These are phyloP conservation scores for Verticillium dahliae DNA, from an alignment of 2,329 filamentous ascomycete genomes.

Conservation along the genomic window DNA sequence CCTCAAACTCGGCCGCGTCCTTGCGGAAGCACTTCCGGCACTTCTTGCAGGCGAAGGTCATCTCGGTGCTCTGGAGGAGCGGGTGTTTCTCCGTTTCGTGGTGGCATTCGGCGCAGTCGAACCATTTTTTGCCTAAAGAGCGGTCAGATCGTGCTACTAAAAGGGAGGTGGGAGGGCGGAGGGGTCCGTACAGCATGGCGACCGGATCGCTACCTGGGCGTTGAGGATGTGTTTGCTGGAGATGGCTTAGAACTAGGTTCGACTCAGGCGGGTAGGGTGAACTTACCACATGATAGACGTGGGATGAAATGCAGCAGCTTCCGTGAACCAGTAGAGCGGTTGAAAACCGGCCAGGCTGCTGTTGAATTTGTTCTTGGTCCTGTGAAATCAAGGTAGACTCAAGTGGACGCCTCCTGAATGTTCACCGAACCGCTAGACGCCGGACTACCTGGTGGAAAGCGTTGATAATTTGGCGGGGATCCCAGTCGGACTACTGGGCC, in stretches of 20 bases:
- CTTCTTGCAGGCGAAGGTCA: slow-evolving; percentile 97
- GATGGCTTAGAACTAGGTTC: slow-evolving; percentile 7
- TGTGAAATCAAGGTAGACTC: background rate
- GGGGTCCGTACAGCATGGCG: slow-evolving; percentile 74
- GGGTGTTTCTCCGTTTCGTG: slow-evolving; percentile 70
- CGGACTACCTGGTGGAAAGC: background rate
- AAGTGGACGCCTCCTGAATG: background rate
- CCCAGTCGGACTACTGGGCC: background rate
- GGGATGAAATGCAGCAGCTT: background rate
- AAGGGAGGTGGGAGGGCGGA: background rate
- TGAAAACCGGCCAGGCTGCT: background rate
- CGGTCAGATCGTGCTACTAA: background rate
- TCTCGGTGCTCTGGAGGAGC: slow-evolving; percentile 73
- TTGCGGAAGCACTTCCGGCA: slow-evolving; percentile 98
- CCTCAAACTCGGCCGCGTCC: slow-evolving; percentile 85
- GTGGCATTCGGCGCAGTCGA: slow-evolving; percentile 96
- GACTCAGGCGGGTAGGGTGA: background rate
- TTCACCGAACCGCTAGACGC: background rate
- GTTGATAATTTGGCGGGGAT: background rate
- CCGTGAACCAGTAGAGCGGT: background rate
- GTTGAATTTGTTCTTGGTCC: background rate
- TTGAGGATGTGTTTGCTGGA: slow-evolving; percentile 94
- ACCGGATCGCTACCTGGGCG: slow-evolving; percentile 92
- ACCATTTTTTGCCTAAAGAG: slow-evolving; percentile 80
- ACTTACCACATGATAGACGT: slow-evolving; percentile 29